Evolutionary conservation across 345 rosid species (phyloP), one percentile per base, ranked within the genome.

Genomic region (Arabidopsis thaliana): DNA sequence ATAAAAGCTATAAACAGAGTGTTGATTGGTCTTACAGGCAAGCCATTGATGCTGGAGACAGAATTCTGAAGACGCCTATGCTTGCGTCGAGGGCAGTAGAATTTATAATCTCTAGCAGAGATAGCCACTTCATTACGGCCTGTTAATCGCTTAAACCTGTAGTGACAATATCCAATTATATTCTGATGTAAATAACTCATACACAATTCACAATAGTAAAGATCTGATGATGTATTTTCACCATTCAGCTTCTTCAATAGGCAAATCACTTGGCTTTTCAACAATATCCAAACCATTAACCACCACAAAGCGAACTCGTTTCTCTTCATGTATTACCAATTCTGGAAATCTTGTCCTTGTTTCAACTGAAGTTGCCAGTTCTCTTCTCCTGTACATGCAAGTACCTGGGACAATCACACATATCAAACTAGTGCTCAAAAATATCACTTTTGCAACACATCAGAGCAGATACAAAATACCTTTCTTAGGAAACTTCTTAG

Each of bases 331-430:
- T 83, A 90, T 86, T 23, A 91, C 98, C 79, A 94, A 79, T 79
- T 94, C 97, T n/a, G 98, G 97, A 81, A 91, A 94, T 58, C 92
- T 84, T 41, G 93, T 85, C 72, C 96, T 86, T 71, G 97, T 94
- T 84, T 91, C 97, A 56, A 86, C 80, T 61, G 97, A 94, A 72
- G 98, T 91, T 52, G 97, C 96, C 73, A 94, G 73, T 80, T 94
- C 98, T 85, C 98, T 90, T 87, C 96, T 90, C 83, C 83, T 94
- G 72, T 81, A 94, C 76, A 81, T 51, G 60, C 73, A 90, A 77
- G 78, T 64, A 73, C 98, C 98, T 94, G 78, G 0, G 1, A 48
- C 23, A 49, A 5, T 7, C 56, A 50, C 34, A 65, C 28, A 49
- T 20, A 56, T 44, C 34, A 9, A 6, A 41, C 24, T 0, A 40